A percentile compares a stretch with the other conserved stretches of the same genome.
Evolutionary conservation across 2,329 filamentous ascomycete species (phyloP).

Genomic region (Botryotinia convoluta): DNA sequence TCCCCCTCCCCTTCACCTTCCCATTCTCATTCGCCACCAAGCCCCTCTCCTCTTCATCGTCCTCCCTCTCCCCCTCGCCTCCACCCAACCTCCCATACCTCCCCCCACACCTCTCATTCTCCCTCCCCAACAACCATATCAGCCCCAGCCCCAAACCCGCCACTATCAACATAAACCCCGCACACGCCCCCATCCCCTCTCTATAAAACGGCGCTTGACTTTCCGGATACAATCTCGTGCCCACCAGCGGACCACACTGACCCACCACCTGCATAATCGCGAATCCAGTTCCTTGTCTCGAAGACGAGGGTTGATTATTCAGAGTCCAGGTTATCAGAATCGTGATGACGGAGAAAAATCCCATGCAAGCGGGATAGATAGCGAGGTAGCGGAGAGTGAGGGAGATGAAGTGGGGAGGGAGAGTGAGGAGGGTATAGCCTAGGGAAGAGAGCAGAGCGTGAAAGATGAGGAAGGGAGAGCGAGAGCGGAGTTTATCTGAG

Average conservation of each 20-base stretch:
- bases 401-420: slow-evolving; percentile 59
- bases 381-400: slow-evolving; percentile 65
- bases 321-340: slow-evolving; percentile 85
- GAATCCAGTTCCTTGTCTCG: slow-evolving; percentile 71
- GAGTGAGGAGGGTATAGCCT: slow-evolving; percentile 60
- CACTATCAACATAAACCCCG: slow-evolving; percentile 48
- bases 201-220: slow-evolving; percentile 49
- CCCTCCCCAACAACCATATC: slow-evolving; percentile 38
- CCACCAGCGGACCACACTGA: slow-evolving; percentile 43
- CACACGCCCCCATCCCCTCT: slow-evolving; percentile 50
- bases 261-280: slow-evolving; percentile 76
- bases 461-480: slow-evolving; percentile 64
- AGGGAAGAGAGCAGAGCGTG: slow-evolving; percentile 65
- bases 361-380: slow-evolving; percentile 73
- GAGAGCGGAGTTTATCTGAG: slow-evolving; percentile 64
- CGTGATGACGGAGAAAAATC: slow-evolving; percentile 82
- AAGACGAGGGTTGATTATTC: slow-evolving; percentile 74
- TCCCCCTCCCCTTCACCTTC: neutral
- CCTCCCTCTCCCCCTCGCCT: slow-evolving; percentile 19
- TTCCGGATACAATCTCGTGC: slow-evolving; percentile 54
- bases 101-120: slow-evolving; percentile 27
- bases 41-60: neutral
- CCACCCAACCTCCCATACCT: slow-evolving; percentile 40
- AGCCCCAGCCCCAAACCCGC: slow-evolving; percentile 44
- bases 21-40: slow-evolving; percentile 23